phyloP scores from a whole-genome alignment of 1,284 basidiomycete genomes.

The Leccinum olivaceoglutinosum region DNA sequence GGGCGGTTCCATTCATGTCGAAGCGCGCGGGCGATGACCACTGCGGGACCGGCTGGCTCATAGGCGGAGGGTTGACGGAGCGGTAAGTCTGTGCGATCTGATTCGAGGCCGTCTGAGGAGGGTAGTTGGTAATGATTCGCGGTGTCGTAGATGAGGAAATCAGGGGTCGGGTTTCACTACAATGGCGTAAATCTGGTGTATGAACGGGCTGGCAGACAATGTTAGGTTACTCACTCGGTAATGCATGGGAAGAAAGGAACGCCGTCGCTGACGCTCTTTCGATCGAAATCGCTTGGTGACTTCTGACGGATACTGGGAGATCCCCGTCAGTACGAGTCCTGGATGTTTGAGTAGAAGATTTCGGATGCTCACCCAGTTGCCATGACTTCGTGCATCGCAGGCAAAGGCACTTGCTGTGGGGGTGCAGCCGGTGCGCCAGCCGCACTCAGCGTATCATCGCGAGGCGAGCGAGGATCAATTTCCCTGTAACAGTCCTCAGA shows the following conservation, averaged over 20 bases:
- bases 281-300: slow-evolving; percentile 25
- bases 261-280: slow-evolving; percentile 15
- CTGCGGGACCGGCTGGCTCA: too few species aligned
- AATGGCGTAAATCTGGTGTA: neutral
- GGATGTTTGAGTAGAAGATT: neutral
- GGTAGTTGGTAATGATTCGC: too few species aligned
- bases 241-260: slow-evolving; percentile 10
- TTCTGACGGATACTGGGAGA: slow-evolving; percentile 18
- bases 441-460: slow-evolving; percentile 25
- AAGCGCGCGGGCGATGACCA: too few species aligned
- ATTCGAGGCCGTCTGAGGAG: too few species aligned
- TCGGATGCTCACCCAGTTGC: slow-evolving; percentile 24
- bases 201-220: neutral
- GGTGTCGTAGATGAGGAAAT: slow-evolving; percentile 20
- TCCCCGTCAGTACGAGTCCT: neutral
- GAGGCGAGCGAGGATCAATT: slow-evolving; percentile 32
- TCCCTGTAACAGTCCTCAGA: slow-evolving; percentile 11
- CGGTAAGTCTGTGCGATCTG: too few species aligned
- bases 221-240: slow-evolving; percentile 19
- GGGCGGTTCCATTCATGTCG: too few species aligned
- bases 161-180: slow-evolving; percentile 36
- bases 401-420: slow-evolving; percentile 29
- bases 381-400: slow-evolving; percentile 35
- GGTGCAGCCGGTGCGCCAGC: slow-evolving; percentile 17
- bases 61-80: too few species aligned